A percentile compares a stretch with the other conserved stretches of the same genome.
phyloP scores from a whole-genome alignment of 352 stramenopile genomes.

The Elongisporangium anandrum region DNA sequence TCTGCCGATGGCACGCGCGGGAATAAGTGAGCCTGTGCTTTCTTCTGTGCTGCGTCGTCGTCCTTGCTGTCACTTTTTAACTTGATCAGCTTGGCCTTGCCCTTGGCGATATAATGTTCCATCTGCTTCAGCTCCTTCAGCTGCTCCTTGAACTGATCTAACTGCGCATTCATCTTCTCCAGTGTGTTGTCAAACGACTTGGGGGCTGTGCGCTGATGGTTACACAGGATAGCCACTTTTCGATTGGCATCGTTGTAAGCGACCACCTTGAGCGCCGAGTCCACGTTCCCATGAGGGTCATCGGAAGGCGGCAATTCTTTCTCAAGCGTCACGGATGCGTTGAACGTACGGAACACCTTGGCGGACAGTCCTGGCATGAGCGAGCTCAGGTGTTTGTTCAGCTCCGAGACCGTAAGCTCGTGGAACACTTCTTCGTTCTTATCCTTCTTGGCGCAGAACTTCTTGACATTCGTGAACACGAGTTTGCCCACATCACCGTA shows the following conservation, averaged over 20 bases:
- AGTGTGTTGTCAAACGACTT: slow-evolving; percentile 95
- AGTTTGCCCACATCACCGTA: slow-evolving; percentile 87
- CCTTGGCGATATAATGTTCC: slow-evolving; percentile 80
- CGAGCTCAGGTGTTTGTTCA: slow-evolving; percentile 98
- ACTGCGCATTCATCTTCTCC: slow-evolving; percentile 92
- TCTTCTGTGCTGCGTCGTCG: slow-evolving; percentile 85
- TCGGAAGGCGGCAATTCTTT: slow-evolving; percentile 89
- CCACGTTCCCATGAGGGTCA: slow-evolving; percentile 56
- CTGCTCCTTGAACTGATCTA: slow-evolving; percentile 93
- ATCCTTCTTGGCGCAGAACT: slow-evolving; percentile 96
- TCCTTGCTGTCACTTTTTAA: slow-evolving; percentile 89
- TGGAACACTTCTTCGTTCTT: slow-evolving; percentile 98
- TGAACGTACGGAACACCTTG: slow-evolving; percentile 99
- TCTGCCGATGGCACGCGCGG: slow-evolving; percentile 87
- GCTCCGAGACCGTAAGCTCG: slow-evolving; percentile 91
- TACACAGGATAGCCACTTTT: slow-evolving; percentile 99
- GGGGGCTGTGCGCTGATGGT: slow-evolving; percentile 98
- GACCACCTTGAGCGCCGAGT: slow-evolving; percentile 90
- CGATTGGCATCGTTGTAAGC: slow-evolving; percentile 99
- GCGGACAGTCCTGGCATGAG: slow-evolving; percentile 99
- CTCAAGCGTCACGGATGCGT: slow-evolving; percentile 98
- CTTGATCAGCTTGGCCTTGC: slow-evolving; percentile 88
- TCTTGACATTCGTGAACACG: slow-evolving; percentile 96
- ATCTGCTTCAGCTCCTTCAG: slow-evolving; percentile 95
- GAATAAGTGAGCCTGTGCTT: slow-evolving; percentile 94